phyloP scores from a whole-genome alignment of 1,139 yeast genomes.

The Kazachstania sp. region DNA sequence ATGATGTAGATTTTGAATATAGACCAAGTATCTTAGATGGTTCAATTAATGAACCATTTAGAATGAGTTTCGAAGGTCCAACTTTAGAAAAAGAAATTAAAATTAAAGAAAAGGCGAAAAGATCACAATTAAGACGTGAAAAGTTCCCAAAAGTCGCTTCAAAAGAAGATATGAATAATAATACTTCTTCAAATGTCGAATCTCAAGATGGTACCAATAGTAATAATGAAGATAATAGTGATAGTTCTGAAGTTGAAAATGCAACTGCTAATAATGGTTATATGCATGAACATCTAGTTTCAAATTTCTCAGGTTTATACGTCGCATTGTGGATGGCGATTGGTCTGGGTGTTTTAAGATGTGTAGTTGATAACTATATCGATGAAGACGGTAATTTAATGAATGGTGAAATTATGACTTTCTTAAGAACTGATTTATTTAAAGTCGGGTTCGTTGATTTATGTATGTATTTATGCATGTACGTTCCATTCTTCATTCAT shows the following conservation, averaged over 20 bases:
- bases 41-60: slow-evolving; percentile 30
- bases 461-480: slow-evolving; percentile 55
- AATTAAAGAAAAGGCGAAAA: slow-evolving; percentile 11
- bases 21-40: slow-evolving; percentile 45
- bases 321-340: slow-evolving; percentile 62
- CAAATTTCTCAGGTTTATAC: slow-evolving; percentile 52
- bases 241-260: background rate
- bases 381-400: slow-evolving; percentile 32
- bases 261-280: background rate
- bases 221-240: background rate
- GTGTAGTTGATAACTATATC: slow-evolving; percentile 16
- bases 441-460: slow-evolving; percentile 61
- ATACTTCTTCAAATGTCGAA: background rate
- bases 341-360: slow-evolving; percentile 32
- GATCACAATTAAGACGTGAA: slow-evolving; percentile 10
- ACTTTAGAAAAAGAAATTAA: slow-evolving; percentile 22
- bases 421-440: slow-evolving; percentile 46
- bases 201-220: background rate
- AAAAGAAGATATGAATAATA: background rate
- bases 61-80: slow-evolving; percentile 25
- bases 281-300: slow-evolving; percentile 1
- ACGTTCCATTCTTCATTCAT: slow-evolving; percentile 50
- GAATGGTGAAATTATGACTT: slow-evolving; percentile 39
- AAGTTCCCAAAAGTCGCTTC: background rate
- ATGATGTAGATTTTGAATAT: slow-evolving; percentile 39